Percentiles rank a stretch among this genome's conserved stretches.
Conservation (phyloP, 306 rosid species). For the Vigna mungo region DNA sequence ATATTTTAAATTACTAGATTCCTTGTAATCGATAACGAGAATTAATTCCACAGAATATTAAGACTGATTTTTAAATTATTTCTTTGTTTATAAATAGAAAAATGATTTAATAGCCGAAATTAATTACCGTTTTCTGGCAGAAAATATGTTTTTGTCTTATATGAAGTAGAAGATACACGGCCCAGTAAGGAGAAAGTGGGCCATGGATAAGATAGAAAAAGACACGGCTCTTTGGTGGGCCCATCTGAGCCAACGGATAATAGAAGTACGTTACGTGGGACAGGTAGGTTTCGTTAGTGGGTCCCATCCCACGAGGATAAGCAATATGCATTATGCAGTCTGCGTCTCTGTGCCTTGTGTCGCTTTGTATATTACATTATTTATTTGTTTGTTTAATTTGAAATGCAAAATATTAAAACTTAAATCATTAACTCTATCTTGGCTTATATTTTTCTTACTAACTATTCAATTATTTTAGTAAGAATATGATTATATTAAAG, state of each 20-base stretch:
- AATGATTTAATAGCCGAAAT: neutral
- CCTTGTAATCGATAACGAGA: neutral
- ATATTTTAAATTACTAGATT: constrained; percentile 10
- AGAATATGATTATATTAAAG: neutral
- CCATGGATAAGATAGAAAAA: constrained; percentile 19
- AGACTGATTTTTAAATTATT: neutral
- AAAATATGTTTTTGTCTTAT: constrained; percentile 34
- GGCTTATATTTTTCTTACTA: neutral
- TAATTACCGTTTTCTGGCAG: neutral
- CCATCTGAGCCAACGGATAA: constrained; percentile 1
- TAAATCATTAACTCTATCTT: constrained; percentile 12
- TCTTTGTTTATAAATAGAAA: neutral
- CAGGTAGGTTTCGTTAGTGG: constrained; percentile 32
- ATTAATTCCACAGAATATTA: neutral
- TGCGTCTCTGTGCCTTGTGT: constrained; percentile 11
- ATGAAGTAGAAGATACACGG: neutral
- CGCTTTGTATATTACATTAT: neutral
- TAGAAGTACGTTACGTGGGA: constrained; percentile 39
- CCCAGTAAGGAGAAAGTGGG: constrained; percentile 40
- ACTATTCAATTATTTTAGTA: no score
- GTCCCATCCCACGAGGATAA: constrained; percentile 42
- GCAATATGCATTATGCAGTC: constrained; percentile 6
- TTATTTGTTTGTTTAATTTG: neutral
- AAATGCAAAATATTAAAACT: neutral
- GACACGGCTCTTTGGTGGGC: constrained; percentile 38